Percentiles rank a stretch among this genome's conserved stretches.
Evolutionary conservation across 208 protist species (phyloP).

Genomic region (Porcisia hertigi): DNA sequence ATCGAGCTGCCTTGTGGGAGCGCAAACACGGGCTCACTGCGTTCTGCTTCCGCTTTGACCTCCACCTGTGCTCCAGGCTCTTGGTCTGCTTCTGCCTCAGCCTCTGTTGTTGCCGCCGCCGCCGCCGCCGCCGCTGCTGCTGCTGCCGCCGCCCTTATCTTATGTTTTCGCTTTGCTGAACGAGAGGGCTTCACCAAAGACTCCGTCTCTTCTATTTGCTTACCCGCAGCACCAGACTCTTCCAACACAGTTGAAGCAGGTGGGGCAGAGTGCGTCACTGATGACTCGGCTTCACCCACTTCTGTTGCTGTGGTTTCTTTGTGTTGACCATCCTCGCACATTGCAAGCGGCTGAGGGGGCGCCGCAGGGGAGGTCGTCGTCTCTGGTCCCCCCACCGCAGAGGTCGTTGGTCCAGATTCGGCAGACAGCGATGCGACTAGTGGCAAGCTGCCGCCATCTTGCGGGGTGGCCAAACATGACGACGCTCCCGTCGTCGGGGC

Average conservation of each 20-base stretch:
- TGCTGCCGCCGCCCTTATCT: slow-evolving; percentile 15
- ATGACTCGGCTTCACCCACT: neutral
- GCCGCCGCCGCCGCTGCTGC: slow-evolving; percentile 15
- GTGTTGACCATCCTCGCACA: neutral
- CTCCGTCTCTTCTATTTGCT: neutral
- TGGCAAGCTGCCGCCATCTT: neutral
- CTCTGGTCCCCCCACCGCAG: neutral
- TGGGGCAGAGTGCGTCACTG: neutral
- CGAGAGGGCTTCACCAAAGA: slow-evolving; percentile 8
- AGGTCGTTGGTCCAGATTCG: neutral
- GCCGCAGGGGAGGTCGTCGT: neutral
- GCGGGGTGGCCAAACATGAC: slow-evolving; percentile 9
- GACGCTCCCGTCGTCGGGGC: neutral
- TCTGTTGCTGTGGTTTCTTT: neutral
- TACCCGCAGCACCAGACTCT: neutral
- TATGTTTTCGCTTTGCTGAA: slow-evolving; percentile 31
- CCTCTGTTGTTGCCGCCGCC: slow-evolving; percentile 1
- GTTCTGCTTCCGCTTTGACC: neutral
- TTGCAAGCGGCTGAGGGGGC: neutral
- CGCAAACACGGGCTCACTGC: neutral
- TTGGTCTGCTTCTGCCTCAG: neutral
- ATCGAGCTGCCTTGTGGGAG: neutral
- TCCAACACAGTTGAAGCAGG: neutral
- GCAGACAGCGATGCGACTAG: neutral
- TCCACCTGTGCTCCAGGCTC: neutral